Evolutionary conservation across 345 rosid genomes (phyloP).

Genomic region (Sonneratia alba): DNA sequence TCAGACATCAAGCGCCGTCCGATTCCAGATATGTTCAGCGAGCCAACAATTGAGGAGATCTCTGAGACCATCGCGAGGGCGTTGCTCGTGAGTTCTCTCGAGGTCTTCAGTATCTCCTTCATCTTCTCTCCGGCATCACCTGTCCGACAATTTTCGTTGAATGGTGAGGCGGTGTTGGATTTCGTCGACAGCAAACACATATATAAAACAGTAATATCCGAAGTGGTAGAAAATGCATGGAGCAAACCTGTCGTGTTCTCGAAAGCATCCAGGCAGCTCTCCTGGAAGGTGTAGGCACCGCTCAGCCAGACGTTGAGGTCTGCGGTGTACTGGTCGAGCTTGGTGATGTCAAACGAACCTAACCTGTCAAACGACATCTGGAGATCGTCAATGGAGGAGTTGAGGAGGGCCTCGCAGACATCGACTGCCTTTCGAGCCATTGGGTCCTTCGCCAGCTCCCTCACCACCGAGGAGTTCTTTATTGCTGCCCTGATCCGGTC

Average conservation of each 20-base stretch:
- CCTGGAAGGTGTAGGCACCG: slow-evolving; percentile 62
- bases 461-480: slow-evolving; percentile 29
- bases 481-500: slow-evolving; percentile 28
- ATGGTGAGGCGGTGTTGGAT: not conserved
- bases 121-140: slow-evolving; percentile 32
- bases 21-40: slow-evolving; percentile 18
- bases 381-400: slow-evolving; percentile 48
- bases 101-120: slow-evolving; percentile 24
- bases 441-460: slow-evolving; percentile 35
- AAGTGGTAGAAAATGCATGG: not conserved
- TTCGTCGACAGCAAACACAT: not conserved
- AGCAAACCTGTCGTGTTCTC: slow-evolving; percentile 32
- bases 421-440: slow-evolving; percentile 40
- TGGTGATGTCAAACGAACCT: slow-evolving; percentile 25
- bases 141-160: slow-evolving; percentile 18
- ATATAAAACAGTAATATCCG: not conserved
- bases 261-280: slow-evolving; percentile 66
- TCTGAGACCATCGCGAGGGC: slow-evolving; percentile 59
- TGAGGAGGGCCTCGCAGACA: slow-evolving; percentile 42
- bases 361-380: slow-evolving; percentile 30
- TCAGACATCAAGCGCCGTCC: slow-evolving; percentile 26
- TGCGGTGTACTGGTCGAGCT: slow-evolving; percentile 22
- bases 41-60: slow-evolving; percentile 23
- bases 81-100: slow-evolving; percentile 52
- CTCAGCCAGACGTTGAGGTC: slow-evolving; percentile 67